Evolutionary conservation across 495 filamentous ascomycete genomes (phyloP).

Genomic region (Talaromyces wortmannii): DNA sequence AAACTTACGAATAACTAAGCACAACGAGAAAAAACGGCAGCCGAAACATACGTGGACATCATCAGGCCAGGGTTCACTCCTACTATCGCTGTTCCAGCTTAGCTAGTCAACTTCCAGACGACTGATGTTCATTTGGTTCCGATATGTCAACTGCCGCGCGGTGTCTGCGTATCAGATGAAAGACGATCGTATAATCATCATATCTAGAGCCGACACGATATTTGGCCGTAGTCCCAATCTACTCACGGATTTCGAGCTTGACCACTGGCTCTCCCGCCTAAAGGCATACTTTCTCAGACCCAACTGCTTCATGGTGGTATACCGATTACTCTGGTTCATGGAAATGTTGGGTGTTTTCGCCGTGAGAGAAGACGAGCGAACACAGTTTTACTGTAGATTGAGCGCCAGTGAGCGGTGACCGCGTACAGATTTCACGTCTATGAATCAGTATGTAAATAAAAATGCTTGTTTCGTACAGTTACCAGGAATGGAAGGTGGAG

Average conservation of each 20-base stretch:
- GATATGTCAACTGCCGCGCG: background rate
- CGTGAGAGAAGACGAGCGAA: background rate
- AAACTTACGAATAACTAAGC: no score
- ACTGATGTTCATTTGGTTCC: background rate
- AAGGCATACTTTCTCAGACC: background rate
- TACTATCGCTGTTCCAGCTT: no score
- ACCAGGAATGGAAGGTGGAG: background rate
- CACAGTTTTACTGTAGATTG: background rate
- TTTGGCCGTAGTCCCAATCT: slow-evolving; percentile 2
- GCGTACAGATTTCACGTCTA: background rate
- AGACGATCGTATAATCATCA: background rate
- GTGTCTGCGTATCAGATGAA: background rate
- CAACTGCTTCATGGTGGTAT: slow-evolving; percentile 1
- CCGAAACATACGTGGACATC: no score
- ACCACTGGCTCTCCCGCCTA: background rate
- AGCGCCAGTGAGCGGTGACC: background rate
- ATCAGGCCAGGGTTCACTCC: no score
- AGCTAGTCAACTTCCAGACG: no score
- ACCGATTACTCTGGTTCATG: background rate
- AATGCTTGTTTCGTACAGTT: background rate
- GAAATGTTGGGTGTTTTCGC: background rate
- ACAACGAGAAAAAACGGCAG: no score
- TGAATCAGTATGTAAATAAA: background rate
- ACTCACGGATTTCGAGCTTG: background rate
- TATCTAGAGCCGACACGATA: background rate